Evolutionary conservation across 75 land plant species (phyloP).

Genomic region (Cryptomeria japonica): DNA sequence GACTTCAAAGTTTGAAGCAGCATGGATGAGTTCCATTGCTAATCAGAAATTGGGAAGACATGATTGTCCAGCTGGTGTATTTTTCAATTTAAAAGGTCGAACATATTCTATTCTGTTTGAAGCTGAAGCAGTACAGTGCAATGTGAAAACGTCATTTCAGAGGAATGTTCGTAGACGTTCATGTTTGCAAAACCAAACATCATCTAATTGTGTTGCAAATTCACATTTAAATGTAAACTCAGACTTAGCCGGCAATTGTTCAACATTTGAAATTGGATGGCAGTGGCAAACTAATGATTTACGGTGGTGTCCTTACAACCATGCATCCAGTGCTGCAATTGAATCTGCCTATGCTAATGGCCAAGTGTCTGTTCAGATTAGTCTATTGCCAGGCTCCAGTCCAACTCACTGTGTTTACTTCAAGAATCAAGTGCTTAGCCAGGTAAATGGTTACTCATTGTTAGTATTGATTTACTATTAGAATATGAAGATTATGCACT

Average conservation of each 20-base stretch:
- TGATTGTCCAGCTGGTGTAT: background rate
- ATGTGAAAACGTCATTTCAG: background rate
- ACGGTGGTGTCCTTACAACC: background rate
- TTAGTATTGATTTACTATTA: background rate
- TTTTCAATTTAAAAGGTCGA: background rate
- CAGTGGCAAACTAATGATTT: background rate
- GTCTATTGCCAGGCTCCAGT: background rate
- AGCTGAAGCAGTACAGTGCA: conserved; percentile 3
- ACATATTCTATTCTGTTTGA: background rate
- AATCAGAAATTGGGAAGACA: background rate
- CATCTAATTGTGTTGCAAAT: background rate
- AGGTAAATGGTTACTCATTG: background rate
- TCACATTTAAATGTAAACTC: background rate
- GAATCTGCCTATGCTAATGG: background rate
- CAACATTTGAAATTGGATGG: background rate
- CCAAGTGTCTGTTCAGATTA: background rate
- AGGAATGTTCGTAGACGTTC: background rate
- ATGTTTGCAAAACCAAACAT: background rate
- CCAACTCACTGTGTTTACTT: background rate
- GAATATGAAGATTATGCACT: background rate
- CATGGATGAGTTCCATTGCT: background rate
- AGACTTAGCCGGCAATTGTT: background rate
- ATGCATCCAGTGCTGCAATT: background rate
- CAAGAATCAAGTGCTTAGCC: background rate
- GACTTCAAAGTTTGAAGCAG: background rate